phyloP scores from a whole-genome alignment of 495 filamentous ascomycete genomes.

The Penicillium macrosclerotiorum region DNA sequence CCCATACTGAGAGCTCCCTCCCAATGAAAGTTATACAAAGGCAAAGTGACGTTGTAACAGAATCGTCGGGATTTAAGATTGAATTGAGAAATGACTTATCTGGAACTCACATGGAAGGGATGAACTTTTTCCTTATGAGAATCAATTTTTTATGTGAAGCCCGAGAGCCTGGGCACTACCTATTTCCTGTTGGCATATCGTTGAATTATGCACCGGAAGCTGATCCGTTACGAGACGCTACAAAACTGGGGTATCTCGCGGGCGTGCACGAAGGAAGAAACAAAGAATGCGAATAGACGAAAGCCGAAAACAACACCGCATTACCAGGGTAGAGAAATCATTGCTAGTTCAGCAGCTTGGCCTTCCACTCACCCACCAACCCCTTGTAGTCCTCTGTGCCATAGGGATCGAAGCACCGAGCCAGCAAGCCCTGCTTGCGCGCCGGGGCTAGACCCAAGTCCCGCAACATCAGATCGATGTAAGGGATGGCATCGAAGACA shows the following conservation, averaged over 20 bases:
- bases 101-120: no score
- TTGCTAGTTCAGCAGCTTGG: slow-evolving; percentile 4
- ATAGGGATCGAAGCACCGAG: slow-evolving; percentile 55
- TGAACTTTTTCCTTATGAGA: no score
- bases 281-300: neutral
- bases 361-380: slow-evolving; percentile 56
- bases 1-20: no score
- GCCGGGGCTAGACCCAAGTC: slow-evolving; percentile 58
- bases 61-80: no score
- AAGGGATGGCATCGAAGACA: slow-evolving; percentile 76
- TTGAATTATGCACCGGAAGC: no score
- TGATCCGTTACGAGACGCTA: no score
- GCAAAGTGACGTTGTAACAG: no score
- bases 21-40: no score
- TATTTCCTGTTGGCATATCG: no score
- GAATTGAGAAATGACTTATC: no score
- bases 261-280: slow-evolving; percentile 5
- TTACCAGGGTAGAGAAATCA: neutral
- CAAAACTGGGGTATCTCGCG: neutral
- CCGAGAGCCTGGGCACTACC: no score
- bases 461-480: slow-evolving; percentile 65
- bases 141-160: no score
- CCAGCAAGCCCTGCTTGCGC: slow-evolving; percentile 45
- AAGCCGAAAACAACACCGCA: neutral
- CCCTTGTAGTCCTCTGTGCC: slow-evolving; percentile 60